A percentile compares a stretch with the other conserved stretches of the same genome.
Evolutionary conservation across 2,329 filamentous ascomycete genomes (phyloP).

Genomic region (Penicillium sp.): DNA sequence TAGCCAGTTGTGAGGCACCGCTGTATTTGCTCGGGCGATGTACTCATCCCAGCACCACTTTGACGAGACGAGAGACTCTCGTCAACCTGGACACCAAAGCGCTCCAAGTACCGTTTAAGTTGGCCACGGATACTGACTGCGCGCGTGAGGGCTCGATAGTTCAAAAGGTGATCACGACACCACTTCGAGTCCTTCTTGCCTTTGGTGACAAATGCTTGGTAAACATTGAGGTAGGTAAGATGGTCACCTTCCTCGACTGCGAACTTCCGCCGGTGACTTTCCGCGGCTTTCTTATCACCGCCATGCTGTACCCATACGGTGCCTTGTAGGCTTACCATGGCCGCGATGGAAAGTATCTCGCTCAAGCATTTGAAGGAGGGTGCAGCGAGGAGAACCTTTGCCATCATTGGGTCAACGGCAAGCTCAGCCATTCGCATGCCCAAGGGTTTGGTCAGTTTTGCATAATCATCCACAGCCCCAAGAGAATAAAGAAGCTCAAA

Average conservation of each 20-base stretch:
- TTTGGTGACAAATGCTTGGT: conserved; percentile 79
- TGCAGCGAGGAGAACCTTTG: conserved; percentile 78
- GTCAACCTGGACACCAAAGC: conserved; percentile 72
- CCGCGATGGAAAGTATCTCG: conserved; percentile 87
- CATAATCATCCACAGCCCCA: conserved; percentile 84
- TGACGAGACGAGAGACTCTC: conserved; percentile 54
- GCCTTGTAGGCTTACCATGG: conserved; percentile 87
- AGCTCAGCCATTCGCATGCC: conserved; percentile 91
- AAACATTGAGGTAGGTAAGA: conserved; percentile 89
- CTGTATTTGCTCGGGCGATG: conserved; percentile 72
- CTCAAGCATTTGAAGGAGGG: conserved; percentile 74
- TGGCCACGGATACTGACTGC: conserved; percentile 87
- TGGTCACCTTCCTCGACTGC: conserved; percentile 94
- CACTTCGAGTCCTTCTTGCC: conserved; percentile 83
- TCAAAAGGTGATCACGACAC: conserved; percentile 83
- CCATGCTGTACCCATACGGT: conserved; percentile 81
- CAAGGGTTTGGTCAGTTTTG: conserved; percentile 85
- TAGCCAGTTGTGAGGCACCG: conserved; percentile 86
- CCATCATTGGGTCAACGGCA: conserved; percentile 93
- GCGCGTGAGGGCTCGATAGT: conserved; percentile 78
- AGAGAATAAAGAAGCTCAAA: conserved; percentile 86
- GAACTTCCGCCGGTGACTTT: conserved; percentile 76
- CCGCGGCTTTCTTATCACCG: conserved; percentile 72
- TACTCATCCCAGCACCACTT: conserved; percentile 37
- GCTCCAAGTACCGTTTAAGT: conserved; percentile 81